Conservation (phyloP, 306 rosid species). For the Vachellia pachyceras region DNA sequence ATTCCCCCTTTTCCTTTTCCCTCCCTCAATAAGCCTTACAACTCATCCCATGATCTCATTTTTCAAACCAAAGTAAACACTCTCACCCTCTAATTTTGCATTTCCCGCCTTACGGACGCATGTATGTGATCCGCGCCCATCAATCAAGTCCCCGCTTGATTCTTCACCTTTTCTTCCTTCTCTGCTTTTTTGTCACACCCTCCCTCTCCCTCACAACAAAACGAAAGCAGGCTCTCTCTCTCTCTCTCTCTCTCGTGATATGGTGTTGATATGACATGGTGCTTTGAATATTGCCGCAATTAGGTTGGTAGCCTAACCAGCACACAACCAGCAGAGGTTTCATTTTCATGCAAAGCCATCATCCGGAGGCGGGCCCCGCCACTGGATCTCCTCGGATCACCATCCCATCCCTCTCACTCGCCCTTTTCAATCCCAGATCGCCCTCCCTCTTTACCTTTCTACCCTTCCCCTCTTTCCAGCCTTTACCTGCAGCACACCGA, state of each 20-base stretch:
- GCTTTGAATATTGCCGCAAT: constrained; percentile 7
- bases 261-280: neutral
- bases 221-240: neutral
- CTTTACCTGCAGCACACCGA: too few species aligned
- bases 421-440: constrained; percentile 42
- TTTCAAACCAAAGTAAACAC: neutral
- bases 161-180: neutral
- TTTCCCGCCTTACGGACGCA: neutral
- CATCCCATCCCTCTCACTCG: constrained; percentile 25
- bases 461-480: neutral
- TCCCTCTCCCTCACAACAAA: neutral
- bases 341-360: constrained; percentile 22
- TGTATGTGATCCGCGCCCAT: neutral
- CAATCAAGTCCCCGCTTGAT: constrained; percentile 9
- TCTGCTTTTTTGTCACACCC: neutral
- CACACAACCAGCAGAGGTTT: neutral
- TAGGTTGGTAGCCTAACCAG: neutral
- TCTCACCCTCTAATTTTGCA: neutral
- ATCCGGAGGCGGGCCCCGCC: constrained; percentile 54
- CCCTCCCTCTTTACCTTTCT: constrained; percentile 31
- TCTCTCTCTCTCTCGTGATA: neutral
- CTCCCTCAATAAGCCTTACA: constrained; percentile 22
- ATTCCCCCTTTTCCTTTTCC: constrained; percentile 3
- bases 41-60: constrained; percentile 21
- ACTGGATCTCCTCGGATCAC: constrained; percentile 33